Percentiles rank a stretch among this genome's conserved stretches.
phyloP scores from a whole-genome alignment of 768 basidiomycete species.

The Suillus sp. region DNA sequence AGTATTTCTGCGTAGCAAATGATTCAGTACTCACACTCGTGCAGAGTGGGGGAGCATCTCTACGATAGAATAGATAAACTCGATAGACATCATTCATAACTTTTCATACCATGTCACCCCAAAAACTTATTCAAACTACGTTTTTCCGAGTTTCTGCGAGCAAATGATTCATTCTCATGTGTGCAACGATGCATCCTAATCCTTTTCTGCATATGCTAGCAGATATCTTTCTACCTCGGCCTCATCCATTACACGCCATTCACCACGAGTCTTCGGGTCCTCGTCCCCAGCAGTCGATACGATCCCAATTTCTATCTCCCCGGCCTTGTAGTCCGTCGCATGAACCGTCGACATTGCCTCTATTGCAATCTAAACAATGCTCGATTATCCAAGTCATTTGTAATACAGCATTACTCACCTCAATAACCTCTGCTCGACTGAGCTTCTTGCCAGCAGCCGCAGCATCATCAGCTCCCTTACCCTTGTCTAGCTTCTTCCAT shows the following conservation, averaged over 20 bases:
- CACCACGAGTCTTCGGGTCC: slow-evolving; percentile 65
- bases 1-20: slow-evolving; percentile 20
- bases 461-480: slow-evolving; percentile 78
- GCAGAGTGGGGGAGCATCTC: slow-evolving; percentile 72
- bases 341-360: slow-evolving; percentile 94
- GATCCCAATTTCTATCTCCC: slow-evolving; percentile 95
- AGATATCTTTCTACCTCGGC: slow-evolving; percentile 78
- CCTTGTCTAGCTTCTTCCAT: slow-evolving; percentile 92
- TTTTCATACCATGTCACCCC: not conserved
- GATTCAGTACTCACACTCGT: slow-evolving; percentile 4
- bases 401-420: slow-evolving; percentile 54
- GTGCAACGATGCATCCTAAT: slow-evolving; percentile 40
- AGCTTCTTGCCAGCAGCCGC: slow-evolving; percentile 73
- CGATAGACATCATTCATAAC: not conserved
- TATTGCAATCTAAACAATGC: slow-evolving; percentile 72
- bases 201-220: slow-evolving; percentile 88
- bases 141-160: not conserved
- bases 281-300: slow-evolving; percentile 79
- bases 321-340: slow-evolving; percentile 93
- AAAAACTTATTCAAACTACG: not conserved
- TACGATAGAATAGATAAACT: slow-evolving; percentile 31
- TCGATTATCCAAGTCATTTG: slow-evolving; percentile 11
- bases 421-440: slow-evolving; percentile 79
- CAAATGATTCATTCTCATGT: slow-evolving; percentile 9
- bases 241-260: slow-evolving; percentile 80